A percentile compares a stretch with the other conserved stretches of the same genome.
Evolutionary conservation across 2,329 filamentous ascomycete genomes (phyloP).

Genomic region (Celoporthe dispersa): DNA sequence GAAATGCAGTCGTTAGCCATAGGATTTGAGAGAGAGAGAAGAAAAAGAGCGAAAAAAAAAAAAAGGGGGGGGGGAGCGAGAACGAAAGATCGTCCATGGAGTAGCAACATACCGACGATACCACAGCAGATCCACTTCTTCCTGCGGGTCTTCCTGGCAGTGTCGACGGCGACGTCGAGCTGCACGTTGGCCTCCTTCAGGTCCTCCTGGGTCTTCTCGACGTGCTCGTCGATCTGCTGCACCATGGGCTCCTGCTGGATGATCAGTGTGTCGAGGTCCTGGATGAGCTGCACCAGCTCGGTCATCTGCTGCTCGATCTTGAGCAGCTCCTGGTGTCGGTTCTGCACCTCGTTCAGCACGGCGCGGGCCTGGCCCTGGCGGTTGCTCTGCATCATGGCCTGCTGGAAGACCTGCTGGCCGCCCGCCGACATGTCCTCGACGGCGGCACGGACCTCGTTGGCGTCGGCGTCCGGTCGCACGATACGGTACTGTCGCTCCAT

Average conservation of each 20-base stretch:
- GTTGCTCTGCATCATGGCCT: slow-evolving; percentile 81
- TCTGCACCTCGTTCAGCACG: slow-evolving; percentile 78
- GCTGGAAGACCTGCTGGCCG: slow-evolving; percentile 82
- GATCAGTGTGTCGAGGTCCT: slow-evolving; percentile 84
- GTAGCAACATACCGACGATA: slow-evolving; percentile 61
- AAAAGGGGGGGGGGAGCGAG: no score
- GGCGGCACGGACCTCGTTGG: slow-evolving; percentile 76
- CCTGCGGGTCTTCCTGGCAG: slow-evolving; percentile 77
- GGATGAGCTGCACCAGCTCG: slow-evolving; percentile 84
- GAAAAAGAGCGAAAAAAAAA: no score
- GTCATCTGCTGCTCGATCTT: slow-evolving; percentile 92
- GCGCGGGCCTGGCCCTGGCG: slow-evolving; percentile 80
- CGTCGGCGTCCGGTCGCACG: slow-evolving; percentile 78
- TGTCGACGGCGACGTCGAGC: slow-evolving; percentile 79
- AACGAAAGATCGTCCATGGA: no score
- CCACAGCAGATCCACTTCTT: slow-evolving; percentile 98
- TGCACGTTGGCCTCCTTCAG: slow-evolving; percentile 84
- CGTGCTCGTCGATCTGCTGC: slow-evolving; percentile 81
- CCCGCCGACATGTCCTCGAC: slow-evolving; percentile 73
- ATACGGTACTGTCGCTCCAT: slow-evolving; percentile 91
- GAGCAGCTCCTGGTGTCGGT: slow-evolving; percentile 83
- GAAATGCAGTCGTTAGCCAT: slow-evolving; percentile 34
- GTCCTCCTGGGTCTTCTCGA: slow-evolving; percentile 82
- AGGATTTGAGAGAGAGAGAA: neutral
- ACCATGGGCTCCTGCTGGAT: slow-evolving; percentile 85